Percentiles rank a stretch among this genome's conserved stretches.
Conservation (phyloP, 371 early-diverging fungal genomes). For the Chytridium lagenaria region DNA sequence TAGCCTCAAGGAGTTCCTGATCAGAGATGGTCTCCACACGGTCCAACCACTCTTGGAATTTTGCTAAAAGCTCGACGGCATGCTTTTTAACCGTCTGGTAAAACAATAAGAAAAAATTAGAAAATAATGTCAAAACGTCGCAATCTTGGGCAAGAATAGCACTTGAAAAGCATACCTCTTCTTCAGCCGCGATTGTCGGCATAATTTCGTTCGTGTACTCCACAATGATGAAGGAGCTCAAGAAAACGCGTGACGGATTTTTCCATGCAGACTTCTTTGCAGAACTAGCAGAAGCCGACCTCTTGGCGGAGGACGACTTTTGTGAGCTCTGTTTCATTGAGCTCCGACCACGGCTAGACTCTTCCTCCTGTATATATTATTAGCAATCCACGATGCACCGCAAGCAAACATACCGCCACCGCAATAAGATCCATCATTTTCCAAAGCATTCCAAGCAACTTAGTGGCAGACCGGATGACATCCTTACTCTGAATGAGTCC, state of each 20-base stretch:
- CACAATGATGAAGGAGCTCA: constrained; percentile 73
- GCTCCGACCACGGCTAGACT: neutral
- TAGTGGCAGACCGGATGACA: constrained; percentile 45
- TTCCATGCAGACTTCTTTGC: constrained; percentile 34
- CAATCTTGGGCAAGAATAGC: too few species aligned
- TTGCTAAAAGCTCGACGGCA: constrained; percentile 46
- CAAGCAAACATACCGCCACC: neutral
- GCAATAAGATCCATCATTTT: constrained; percentile 24
- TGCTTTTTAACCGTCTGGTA: constrained; percentile 22
- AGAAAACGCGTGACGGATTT: constrained; percentile 64
- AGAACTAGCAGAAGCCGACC: neutral
- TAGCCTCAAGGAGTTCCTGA: constrained; percentile 34
- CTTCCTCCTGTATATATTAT: neutral
- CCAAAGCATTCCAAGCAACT: constrained; percentile 26
- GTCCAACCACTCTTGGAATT: constrained; percentile 63
- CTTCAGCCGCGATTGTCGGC: constrained; percentile 54
- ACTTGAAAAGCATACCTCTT: constrained; percentile 54
- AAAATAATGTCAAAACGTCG: neutral
- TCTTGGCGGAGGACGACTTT: neutral
- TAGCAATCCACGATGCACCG: neutral
- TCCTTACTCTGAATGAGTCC: constrained; percentile 39
- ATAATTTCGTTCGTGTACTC: constrained; percentile 69
- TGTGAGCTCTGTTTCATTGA: neutral
- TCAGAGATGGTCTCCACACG: neutral
- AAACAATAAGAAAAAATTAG: constrained; percentile 6